phyloP scores from a whole-genome alignment of 2,329 filamentous ascomycete genomes.

The Alternaria metachromatica region DNA sequence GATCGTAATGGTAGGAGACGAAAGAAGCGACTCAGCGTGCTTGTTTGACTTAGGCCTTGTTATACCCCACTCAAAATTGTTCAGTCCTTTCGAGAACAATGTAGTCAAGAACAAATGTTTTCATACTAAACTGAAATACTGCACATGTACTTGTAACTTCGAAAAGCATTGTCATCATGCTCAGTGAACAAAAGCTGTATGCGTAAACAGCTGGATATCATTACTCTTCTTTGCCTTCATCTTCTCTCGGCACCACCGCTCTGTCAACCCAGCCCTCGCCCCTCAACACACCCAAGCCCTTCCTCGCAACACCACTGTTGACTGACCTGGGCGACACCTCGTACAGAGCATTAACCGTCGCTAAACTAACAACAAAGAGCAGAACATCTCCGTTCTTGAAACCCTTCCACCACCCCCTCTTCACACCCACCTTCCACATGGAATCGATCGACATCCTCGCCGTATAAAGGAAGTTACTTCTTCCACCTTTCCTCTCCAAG shows the following conservation, averaged over 20 bases:
- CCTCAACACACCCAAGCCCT: conserved; percentile 74
- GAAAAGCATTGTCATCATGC: neutral
- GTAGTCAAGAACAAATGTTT: neutral
- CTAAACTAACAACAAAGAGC: conserved; percentile 80
- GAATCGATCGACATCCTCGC: conserved; percentile 80
- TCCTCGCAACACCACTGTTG: conserved; percentile 70
- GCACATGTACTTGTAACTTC: neutral
- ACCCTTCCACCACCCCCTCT: conserved; percentile 86
- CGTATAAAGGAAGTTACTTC: conserved; percentile 77
- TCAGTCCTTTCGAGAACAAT: neutral
- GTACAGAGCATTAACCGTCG: conserved; percentile 78
- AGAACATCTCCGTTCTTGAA: conserved; percentile 83
- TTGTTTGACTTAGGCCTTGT: conserved; percentile 13
- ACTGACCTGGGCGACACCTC: conserved; percentile 74
- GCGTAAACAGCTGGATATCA: conserved; percentile 2
- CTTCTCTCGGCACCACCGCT: conserved; percentile 25
- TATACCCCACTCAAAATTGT: conserved; percentile 20
- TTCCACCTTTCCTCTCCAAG: conserved; percentile 66
- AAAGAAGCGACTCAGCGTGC: neutral
- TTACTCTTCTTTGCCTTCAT: conserved; percentile 10
- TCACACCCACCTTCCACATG: conserved; percentile 91
- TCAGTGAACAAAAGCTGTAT: neutral
- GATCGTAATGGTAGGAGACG: conserved; percentile 28
- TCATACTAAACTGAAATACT: neutral
- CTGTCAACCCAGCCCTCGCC: conserved; percentile 80